phyloP scores from a whole-genome alignment of 352 stramenopile species.

The Phytophthora constricta region DNA sequence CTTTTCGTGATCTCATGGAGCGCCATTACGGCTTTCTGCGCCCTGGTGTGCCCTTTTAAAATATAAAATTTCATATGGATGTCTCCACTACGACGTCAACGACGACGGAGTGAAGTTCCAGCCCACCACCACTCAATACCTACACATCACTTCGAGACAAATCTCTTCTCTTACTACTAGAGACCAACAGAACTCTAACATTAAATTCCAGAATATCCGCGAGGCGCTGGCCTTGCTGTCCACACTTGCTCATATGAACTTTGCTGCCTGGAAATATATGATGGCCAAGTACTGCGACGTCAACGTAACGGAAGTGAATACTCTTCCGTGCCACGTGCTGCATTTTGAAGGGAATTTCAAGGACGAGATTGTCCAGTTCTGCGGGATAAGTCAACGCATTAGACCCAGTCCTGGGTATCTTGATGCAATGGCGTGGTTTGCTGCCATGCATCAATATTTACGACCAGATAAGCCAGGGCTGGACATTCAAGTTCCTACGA shows the following conservation, averaged over 20 bases:
- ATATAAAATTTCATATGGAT: too few relatives aligned
- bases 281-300: too few relatives aligned
- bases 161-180: too few relatives aligned
- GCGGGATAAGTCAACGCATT: background rate
- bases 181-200: too few relatives aligned
- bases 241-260: background rate
- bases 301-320: background rate
- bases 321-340: background rate
- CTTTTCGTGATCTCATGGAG: too few relatives aligned
- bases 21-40: too few relatives aligned
- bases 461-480: background rate
- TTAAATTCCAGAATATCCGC: constrained; percentile 24
- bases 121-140: too few relatives aligned
- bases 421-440: background rate
- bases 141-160: too few relatives aligned
- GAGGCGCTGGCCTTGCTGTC: constrained; percentile 23
- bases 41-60: too few relatives aligned
- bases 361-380: background rate
- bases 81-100: too few relatives aligned
- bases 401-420: background rate
- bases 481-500: background rate
- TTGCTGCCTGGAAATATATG: constrained; percentile 12
- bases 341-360: background rate
- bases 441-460: background rate
- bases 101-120: too few relatives aligned